Percentiles rank a stretch among this genome's conserved stretches.
These are phyloP conservation scores for Coccinonectria pachysandricola DNA, from an alignment of 2,329 filamentous ascomycete species.

Conservation along the genomic window DNA sequence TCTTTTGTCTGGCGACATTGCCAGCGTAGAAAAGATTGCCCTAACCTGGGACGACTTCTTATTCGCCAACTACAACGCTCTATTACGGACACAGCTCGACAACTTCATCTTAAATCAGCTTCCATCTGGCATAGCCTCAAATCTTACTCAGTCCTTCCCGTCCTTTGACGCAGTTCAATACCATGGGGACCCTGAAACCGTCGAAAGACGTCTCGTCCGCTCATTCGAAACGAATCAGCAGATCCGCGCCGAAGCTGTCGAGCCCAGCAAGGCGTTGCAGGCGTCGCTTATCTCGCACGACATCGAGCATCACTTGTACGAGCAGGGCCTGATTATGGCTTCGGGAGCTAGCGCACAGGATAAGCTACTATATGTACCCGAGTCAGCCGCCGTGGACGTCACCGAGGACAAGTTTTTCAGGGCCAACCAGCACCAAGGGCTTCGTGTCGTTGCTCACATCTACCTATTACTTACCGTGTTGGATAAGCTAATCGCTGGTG, in stretches of 20 bases:
- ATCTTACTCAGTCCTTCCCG: conserved; percentile 47
- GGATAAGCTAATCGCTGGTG: conserved; percentile 38
- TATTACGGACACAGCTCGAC: conserved; percentile 72
- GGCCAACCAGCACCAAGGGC: conserved; percentile 48
- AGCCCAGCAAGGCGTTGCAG: conserved; percentile 66
- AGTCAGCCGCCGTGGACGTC: conserved; percentile 21
- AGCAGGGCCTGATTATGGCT: conserved; percentile 40
- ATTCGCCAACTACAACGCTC: conserved; percentile 80
- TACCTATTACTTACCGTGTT: conserved; percentile 58
- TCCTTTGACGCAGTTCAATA: conserved; percentile 56
- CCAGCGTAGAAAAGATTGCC: conserved; percentile 67
- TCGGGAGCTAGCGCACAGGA: conserved; percentile 13
- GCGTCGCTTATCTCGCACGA: conserved; percentile 61
- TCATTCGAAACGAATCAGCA: conserved; percentile 46
- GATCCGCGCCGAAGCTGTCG: conserved; percentile 47
- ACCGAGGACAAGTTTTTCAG: conserved; percentile 39
- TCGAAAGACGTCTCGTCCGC: conserved; percentile 49
- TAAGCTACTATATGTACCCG: conserved; percentile 16
- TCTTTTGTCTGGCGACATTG: conserved; percentile 73
- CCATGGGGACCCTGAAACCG: conserved; percentile 42
- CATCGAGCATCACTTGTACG: conserved; percentile 44
- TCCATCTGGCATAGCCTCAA: conserved; percentile 41
- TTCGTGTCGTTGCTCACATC: conserved; percentile 60
- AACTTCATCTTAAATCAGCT: conserved; percentile 50
- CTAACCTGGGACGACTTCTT: conserved; percentile 77